These are phyloP conservation scores for Chaetomium sp. DNA, from an alignment of 2,329 filamentous ascomycete genomes.

Conservation along the genomic window DNA sequence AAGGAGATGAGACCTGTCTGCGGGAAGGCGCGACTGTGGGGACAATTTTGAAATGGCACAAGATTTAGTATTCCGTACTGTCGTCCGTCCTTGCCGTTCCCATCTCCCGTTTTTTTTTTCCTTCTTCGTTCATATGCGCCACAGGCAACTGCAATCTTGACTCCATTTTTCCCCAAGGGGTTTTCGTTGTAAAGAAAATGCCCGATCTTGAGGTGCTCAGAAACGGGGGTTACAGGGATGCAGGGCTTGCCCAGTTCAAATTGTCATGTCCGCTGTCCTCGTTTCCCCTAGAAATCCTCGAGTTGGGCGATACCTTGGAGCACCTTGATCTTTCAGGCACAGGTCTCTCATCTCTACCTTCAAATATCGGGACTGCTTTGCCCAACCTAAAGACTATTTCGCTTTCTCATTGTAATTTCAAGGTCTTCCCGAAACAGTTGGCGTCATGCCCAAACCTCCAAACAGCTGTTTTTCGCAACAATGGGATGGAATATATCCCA, in stretches of 20 bases:
- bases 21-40: no score
- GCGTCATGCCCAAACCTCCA: conserved; percentile 39
- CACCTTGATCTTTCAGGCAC: conserved; percentile 44
- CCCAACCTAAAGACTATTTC: conserved; percentile 41
- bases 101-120: no score
- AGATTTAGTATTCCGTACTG: no score
- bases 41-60: no score
- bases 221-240: conserved; percentile 28
- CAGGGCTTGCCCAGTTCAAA: conserved; percentile 31
- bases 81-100: no score
- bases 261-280: conserved; percentile 28
- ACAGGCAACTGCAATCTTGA: not conserved
- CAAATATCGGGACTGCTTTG: conserved; percentile 32
- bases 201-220: conserved; percentile 29
- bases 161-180: not conserved
- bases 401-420: conserved; percentile 41
- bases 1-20: no score
- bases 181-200: conserved; percentile 19
- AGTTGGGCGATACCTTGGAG: conserved; percentile 36
- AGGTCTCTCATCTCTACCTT: conserved; percentile 35
- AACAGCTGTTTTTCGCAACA: conserved; percentile 43
- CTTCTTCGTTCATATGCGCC: no score
- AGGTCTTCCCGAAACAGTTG: conserved; percentile 36
- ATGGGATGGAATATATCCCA: conserved; percentile 38
- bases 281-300: conserved; percentile 37